Conservation (phyloP, 2,329 filamentous ascomycete species). For the Neoarthrinium moseri region DNA sequence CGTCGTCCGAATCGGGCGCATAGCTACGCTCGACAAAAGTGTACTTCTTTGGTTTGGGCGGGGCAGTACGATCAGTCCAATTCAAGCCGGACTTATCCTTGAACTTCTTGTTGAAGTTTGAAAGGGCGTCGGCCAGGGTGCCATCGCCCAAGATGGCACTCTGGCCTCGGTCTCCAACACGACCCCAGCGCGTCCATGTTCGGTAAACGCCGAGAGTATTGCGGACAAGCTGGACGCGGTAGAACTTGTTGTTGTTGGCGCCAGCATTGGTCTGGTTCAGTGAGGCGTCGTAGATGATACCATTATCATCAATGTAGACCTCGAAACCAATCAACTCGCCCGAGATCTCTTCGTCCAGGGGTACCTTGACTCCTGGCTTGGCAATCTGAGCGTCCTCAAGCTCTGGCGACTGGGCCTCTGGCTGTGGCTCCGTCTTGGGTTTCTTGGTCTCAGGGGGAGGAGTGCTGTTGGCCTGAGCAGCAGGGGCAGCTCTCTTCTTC, state of each 20-base stretch:
- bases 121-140: conserved; percentile 40
- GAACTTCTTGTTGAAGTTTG: conserved; percentile 60
- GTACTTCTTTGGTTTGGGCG: conserved; percentile 68
- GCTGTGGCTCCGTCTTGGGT: background rate
- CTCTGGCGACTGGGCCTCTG: background rate
- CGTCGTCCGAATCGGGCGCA: conserved; percentile 54
- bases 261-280: conserved; percentile 74
- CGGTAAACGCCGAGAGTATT: conserved; percentile 41
- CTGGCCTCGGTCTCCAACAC: conserved; percentile 64
- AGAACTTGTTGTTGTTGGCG: conserved; percentile 82
- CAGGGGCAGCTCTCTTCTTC: background rate
- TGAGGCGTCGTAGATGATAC: conserved; percentile 74
- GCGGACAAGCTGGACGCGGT: conserved; percentile 62
- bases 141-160: conserved; percentile 41
- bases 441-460: conserved; percentile 2
- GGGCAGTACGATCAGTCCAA: conserved; percentile 52
- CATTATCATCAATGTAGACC: conserved; percentile 66
- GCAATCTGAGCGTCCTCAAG: conserved; percentile 12
- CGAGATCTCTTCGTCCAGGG: conserved; percentile 9
- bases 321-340: conserved; percentile 28
- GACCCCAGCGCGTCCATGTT: conserved; percentile 79
- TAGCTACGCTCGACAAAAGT: conserved; percentile 80
- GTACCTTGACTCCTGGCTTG: conserved; percentile 9
- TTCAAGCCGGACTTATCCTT: conserved; percentile 57
- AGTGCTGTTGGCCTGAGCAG: background rate